These are phyloP conservation scores for Podila epicladia DNA, from an alignment of 192 early-diverging fungal species.

Conservation along the genomic window DNA sequence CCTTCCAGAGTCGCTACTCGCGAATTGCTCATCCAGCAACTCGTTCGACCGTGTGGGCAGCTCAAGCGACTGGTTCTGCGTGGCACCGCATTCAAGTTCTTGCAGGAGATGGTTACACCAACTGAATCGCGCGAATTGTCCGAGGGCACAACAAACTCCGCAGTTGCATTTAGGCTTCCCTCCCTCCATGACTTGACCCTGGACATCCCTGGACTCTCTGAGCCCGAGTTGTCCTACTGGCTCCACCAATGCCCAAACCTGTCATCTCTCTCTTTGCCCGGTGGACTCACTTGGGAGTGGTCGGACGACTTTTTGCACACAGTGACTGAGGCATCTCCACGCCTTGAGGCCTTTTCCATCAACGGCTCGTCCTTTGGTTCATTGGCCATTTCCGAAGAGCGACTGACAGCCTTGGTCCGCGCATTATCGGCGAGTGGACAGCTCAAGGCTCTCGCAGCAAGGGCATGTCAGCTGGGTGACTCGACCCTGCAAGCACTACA, in stretches of 20 bases:
- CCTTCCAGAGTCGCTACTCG: neutral
- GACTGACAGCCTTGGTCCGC: neutral
- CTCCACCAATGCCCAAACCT: neutral
- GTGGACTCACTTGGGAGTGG: neutral
- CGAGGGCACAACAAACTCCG: too few relatives aligned
- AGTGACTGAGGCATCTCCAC: neutral
- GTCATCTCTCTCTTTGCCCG: neutral
- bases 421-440: neutral
- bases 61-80: neutral
- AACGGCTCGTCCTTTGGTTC: neutral
- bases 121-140: too few relatives aligned
- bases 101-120: neutral
- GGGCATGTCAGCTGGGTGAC: constrained; percentile 20
- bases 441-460: neutral
- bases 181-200: neutral
- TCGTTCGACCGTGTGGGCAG: neutral
- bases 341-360: neutral
- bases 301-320: neutral
- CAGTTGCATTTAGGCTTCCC: neutral
- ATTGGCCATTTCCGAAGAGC: neutral
- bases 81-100: neutral
- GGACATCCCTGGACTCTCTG: neutral
- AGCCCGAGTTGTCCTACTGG: neutral
- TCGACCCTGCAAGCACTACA: constrained; percentile 6
- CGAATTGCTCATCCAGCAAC: neutral